Base-by-base conservation (phyloP, 768 basidiomycete genomes). In the Lactifluus pinguis region DNA sequence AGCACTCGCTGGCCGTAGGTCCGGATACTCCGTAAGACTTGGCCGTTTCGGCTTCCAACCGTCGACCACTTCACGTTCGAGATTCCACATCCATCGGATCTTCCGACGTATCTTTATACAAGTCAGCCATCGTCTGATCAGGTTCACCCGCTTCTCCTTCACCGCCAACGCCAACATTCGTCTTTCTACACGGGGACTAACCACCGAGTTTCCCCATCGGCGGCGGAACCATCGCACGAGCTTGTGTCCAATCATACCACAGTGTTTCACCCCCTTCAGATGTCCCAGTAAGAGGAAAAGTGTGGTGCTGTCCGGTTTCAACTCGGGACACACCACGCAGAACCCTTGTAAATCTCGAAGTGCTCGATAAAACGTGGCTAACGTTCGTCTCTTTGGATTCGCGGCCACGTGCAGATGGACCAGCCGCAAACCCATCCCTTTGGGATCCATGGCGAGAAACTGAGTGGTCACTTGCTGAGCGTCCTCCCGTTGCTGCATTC, bases 101-200 rank as follows among this genome's bases (percentile, higher is more conserved):
- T 59, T 57, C 56, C 36, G 50, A 34, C 56, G 41, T 54, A 53
- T 29, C 59, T 56, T 6, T 32, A 52, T 32, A 21, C 60, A 55
- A 55, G 53, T 55, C 56, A 59, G n/a, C 44, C 49, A 52, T 32
- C 38, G 29, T 47, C 55, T 63, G 42, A 69, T 72, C 59, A 86
- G 79, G 66, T 83, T 82, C 62, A 75, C 70, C 49, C 84, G 79
- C 15, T 84, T 81, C 73, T 89, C 82, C 69, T 84, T 86, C 57
- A 85, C 67, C 34, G 86, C 87, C 50, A 86, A 74, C 45, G 70
- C 72, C 6, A 78, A 78, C 55, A 89, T 70, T 45, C 84, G 80
- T 59, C 83, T 79, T 67, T 80, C 77, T 21, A 89, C 86, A 21
- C 76, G 73, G 54, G 77, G 74, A 72, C 86, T 82, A 65, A 80